phyloP scores from a whole-genome alignment of 2,329 filamentous ascomycete species.

The Ophiocordyceps polyrhachis-furcata region DNA sequence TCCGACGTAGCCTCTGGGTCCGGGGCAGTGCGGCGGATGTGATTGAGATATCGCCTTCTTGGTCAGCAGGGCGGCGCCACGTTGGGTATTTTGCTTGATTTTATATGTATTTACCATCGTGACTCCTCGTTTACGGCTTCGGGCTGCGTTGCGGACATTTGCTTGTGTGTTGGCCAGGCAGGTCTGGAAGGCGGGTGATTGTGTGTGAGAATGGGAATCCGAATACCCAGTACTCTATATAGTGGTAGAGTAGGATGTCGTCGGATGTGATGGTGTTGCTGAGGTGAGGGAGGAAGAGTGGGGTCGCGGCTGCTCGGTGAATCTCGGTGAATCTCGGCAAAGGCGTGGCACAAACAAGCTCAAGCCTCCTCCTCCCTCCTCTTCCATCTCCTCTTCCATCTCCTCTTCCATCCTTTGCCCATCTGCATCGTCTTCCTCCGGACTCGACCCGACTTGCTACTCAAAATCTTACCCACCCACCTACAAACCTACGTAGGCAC shows the following conservation, averaged over 20 bases:
- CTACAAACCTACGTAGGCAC: no score
- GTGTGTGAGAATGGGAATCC: no score
- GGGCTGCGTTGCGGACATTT: background rate
- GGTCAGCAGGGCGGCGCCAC: no score
- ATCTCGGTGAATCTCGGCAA: constrained; percentile 15
- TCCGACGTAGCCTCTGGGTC: constrained; percentile 39
- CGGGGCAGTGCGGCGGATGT: constrained; percentile 53
- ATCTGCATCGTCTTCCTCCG: background rate
- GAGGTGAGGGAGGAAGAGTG: constrained; percentile 1
- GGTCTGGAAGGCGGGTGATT: background rate
- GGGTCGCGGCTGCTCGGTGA: background rate
- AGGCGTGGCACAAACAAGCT: constrained; percentile 14
- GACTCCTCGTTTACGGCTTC: constrained; percentile 8
- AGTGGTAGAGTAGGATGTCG: background rate
- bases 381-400: background rate
- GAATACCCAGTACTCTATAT: no score
- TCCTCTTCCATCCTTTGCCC: background rate
- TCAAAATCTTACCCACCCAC: background rate
- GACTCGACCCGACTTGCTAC: background rate
- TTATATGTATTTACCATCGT: no score
- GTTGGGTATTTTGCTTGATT: no score
- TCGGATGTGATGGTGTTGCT: background rate
- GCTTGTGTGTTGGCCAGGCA: no score
- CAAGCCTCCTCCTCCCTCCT: no score
- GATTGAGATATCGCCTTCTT: constrained; percentile 46